phyloP scores from a whole-genome alignment of 1,284 basidiomycete genomes.

The Anthracocystis setariae region DNA sequence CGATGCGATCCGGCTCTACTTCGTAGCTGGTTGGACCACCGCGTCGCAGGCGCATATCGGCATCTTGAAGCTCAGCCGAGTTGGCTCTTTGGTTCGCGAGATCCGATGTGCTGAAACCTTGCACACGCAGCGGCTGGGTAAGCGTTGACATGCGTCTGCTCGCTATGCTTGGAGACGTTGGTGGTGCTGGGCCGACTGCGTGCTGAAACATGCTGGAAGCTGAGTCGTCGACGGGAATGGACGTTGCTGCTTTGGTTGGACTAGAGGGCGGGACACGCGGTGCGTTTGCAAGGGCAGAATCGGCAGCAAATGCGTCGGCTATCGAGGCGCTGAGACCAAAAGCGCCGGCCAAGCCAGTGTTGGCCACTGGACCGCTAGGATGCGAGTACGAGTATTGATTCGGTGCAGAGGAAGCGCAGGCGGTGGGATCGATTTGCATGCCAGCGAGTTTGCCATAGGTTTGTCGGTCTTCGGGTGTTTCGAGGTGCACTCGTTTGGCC shows the following conservation, averaged over 20 bases:
- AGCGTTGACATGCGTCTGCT: conserved; percentile 17
- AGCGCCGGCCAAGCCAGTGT: conserved; percentile 33
- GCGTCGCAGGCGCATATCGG: conserved; percentile 32
- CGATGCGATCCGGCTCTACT: conserved; percentile 47
- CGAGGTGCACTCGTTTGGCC: conserved; percentile 32
- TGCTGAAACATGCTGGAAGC: conserved; percentile 35
- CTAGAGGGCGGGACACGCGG: conserved; percentile 45
- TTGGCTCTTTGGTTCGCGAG: not conserved
- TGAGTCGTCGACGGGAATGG: conserved; percentile 6
- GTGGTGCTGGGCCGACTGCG: conserved; percentile 36
- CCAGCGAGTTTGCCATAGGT: conserved; percentile 43
- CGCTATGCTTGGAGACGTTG: conserved; percentile 27
- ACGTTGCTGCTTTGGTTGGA: conserved; percentile 26
- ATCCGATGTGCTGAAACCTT: conserved; percentile 9
- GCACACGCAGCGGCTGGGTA: conserved; percentile 10
- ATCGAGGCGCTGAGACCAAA: conserved; percentile 36
- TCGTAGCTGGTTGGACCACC: conserved; percentile 42
- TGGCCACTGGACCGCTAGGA: conserved; percentile 8
- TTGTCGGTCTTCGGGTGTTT: conserved; percentile 41
- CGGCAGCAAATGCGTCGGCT: conserved; percentile 14
- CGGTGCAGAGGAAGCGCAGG: conserved; percentile 7
- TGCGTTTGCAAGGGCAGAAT: conserved; percentile 5
- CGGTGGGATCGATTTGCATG: conserved; percentile 31
- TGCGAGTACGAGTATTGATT: conserved; percentile 9
- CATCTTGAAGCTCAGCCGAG: conserved; percentile 26